Percentiles rank a stretch among this genome's conserved stretches.
Conservation (phyloP, 805 yeast genomes). For the Ogataea salicorniae region DNA sequence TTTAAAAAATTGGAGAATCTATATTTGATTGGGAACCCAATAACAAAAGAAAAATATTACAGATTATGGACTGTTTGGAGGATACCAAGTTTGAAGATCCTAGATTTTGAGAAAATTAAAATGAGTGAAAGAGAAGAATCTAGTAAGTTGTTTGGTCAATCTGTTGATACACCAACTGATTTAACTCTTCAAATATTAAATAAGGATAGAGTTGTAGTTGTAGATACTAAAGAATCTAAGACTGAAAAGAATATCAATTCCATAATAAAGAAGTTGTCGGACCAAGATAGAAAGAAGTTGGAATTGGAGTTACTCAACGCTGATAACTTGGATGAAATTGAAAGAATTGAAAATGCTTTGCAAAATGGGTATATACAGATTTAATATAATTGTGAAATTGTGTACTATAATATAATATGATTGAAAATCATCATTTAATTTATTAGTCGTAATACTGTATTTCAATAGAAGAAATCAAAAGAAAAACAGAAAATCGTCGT, state of each 20-base stretch:
- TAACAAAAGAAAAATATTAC: constrained; percentile 46
- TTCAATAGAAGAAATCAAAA: background rate
- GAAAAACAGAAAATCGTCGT: background rate
- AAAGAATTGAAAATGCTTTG: constrained; percentile 56
- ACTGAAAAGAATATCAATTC: constrained; percentile 13
- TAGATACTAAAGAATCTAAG: constrained; percentile 5
- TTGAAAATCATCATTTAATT: background rate
- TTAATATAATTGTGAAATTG: background rate
- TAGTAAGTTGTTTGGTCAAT: constrained; percentile 40
- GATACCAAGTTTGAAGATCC: constrained; percentile 54
- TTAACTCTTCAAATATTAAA: constrained; percentile 29
- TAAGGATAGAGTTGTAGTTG: constrained; percentile 2
- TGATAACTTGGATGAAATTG: constrained; percentile 68
- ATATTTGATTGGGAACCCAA: constrained; percentile 54
- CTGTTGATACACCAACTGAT: constrained; percentile 22
- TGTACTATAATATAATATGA: background rate
- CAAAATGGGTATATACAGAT: constrained; percentile 30
- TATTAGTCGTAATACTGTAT: background rate
- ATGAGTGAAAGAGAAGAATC: constrained; percentile 47
- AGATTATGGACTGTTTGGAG: constrained; percentile 55
- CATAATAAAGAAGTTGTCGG: constrained; percentile 41
- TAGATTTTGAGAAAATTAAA: constrained; percentile 67
- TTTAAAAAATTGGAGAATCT: constrained; percentile 41
- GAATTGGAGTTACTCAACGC: constrained; percentile 56
- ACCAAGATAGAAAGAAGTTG: constrained; percentile 47